phyloP scores from a whole-genome alignment of 2,329 filamentous ascomycete species.

The Dothistroma pini region DNA sequence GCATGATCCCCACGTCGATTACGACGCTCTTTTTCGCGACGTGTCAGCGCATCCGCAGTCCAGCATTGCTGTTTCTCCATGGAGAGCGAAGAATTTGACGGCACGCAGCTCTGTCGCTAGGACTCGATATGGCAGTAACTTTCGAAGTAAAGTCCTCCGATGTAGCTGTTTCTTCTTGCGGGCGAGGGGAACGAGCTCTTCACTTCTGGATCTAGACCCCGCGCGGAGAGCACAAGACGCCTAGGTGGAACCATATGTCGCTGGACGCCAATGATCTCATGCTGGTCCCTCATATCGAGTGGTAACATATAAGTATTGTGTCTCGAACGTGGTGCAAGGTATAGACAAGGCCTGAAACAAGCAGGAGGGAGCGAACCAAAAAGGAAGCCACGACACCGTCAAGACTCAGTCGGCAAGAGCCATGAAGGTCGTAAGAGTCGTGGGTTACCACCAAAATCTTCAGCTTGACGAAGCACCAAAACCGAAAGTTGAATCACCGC shows the following conservation, averaged over 20 bases:
- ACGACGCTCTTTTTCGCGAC: too few species aligned
- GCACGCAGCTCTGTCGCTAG: not conserved
- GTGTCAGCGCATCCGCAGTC: too few species aligned
- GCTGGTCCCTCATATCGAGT: not conserved
- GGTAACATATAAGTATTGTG: not conserved
- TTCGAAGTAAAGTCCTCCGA: not conserved
- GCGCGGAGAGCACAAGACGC: not conserved
- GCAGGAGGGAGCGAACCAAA: conserved; percentile 4
- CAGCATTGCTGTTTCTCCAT: not conserved
- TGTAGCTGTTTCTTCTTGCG: not conserved
- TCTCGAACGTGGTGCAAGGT: too few species aligned
- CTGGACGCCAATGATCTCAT: not conserved
- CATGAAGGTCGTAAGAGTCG: conserved; percentile 26
- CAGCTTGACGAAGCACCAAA: conserved; percentile 24
- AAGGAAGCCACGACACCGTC: conserved; percentile 2
- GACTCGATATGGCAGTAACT: not conserved
- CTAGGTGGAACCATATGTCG: not conserved
- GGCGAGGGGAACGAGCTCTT: not conserved
- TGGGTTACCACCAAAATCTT: conserved; percentile 27
- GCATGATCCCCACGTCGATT: too few species aligned
- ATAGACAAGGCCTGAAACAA: too few species aligned
- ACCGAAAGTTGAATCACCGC: conserved; percentile 21
- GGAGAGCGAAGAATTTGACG: not conserved
- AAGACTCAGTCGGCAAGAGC: not conserved
- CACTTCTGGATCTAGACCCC: not conserved